phyloP scores from a whole-genome alignment of 2,329 filamentous ascomycete genomes.

The Alternaria viburni region DNA sequence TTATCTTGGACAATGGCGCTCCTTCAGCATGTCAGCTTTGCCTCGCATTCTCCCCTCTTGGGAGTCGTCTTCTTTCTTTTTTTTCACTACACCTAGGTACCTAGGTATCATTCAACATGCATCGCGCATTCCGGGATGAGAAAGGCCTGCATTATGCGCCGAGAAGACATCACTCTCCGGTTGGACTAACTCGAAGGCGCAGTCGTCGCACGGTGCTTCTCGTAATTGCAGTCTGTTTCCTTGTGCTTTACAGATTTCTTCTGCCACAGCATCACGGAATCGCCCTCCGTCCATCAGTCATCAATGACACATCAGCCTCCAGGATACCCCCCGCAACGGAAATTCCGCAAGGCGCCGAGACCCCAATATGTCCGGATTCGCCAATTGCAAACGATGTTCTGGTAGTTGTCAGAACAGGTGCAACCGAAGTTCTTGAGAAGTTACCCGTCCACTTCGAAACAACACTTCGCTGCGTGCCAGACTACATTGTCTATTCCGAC shows the following conservation, averaged over 20 bases:
- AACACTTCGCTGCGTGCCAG: conserved; percentile 41
- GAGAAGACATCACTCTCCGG: background rate
- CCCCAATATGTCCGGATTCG: background rate
- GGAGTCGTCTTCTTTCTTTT: background rate
- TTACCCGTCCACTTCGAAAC: conserved; percentile 52
- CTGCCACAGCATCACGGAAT: background rate
- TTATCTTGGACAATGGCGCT: background rate
- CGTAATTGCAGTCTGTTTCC: background rate
- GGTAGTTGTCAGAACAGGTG: conserved; percentile 62
- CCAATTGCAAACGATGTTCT: conserved; percentile 51
- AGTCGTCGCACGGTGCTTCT: background rate
- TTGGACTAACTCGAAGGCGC: background rate
- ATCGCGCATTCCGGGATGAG: background rate
- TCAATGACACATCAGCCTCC: background rate
- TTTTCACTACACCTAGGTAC: background rate
- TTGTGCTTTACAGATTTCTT: background rate
- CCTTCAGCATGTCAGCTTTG: background rate
- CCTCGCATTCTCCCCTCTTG: background rate
- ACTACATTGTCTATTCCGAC: conserved; percentile 45
- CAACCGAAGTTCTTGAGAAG: conserved; percentile 61
- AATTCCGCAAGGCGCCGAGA: background rate
- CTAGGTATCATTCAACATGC: background rate
- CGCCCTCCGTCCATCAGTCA: background rate
- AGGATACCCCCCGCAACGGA: background rate
- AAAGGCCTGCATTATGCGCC: background rate